Base-by-base conservation (phyloP, 371 early-diverging fungal genomes). In the Mucor circinelloides region DNA sequence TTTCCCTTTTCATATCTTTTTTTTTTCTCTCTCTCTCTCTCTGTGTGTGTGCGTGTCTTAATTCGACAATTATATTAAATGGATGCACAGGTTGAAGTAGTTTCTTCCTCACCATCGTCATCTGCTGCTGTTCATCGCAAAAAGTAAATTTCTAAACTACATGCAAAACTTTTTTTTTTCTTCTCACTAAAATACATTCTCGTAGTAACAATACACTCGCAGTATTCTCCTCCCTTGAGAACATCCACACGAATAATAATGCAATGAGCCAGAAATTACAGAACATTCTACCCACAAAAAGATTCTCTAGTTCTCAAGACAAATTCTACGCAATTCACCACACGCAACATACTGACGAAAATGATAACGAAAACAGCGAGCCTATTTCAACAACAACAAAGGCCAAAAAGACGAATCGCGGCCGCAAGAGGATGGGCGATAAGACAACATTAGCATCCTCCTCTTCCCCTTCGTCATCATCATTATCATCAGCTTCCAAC, bases 251-350 rank as follows among this genome's bases (percentile, higher is more conserved):
- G 6, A 54, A 30, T 21, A 13, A 0, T 19, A 36, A 58, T 31
- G 36, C 58, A 36, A 36, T 50, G 50, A 50, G 50, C 21, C 50
- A 50, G 21, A 50, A 50, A 50, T 23, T 25, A 12, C 50, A 25
- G 7, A 50, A 8, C 21, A 50, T 50, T 13, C 9, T 10, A 5
- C 23, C 42, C 15, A 34, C 68, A 7, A 63, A 68, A 63, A 32
- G 63, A 58, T 58, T 52, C 23, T 46, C 40, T 1, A 36, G 58
- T 4, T 50, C 63, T 0, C 58, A 57, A 36, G 58, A 63, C 17
- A 68, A 57, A 10, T 68, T 68, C 23, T 68, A 68, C 50, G 68
- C 68, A 28, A 68, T 68, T 63, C 68, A 56, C 40, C 68, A 68
- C 28, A 40, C 58, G 17, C 65, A 17, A 1, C 44, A 44, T 13